Evolutionary conservation across 495 filamentous ascomycete genomes (phyloP), one percentile per base, ranked within the genome.

Genomic region (Daldinia childiae): DNA sequence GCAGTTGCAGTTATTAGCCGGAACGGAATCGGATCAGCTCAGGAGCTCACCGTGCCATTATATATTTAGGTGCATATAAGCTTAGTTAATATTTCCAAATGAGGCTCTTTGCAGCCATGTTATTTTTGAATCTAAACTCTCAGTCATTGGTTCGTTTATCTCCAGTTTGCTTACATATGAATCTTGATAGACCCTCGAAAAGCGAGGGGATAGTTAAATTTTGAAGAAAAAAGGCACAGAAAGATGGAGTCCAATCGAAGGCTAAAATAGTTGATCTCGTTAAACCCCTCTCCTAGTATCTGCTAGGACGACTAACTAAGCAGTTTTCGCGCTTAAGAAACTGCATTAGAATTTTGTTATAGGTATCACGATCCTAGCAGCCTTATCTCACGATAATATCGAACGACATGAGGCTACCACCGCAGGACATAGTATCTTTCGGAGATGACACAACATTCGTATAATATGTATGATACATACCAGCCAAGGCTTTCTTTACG

Each of bases 11-110:
- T 45, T 21, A 39, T 34, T 24, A 27, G 32, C 50, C 26, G 45
- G 30, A 48, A 50, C 58, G 17, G 15, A 11, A 29, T 26, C 30
- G 17, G 17, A 12, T 6, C 60, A 63, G 30, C 19, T 26, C 15
- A 6, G 48, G 60, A 63, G 60, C 15, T 63, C 17, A 8, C 21
- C 32, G 43, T 15, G 32, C 11, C 50, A 29, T 39, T 50, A 36
- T 63, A 63, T 36, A 36, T 52, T 63, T 54, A 38, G 41, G 19
- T 54, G 36, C 48, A 26, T 63, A 54, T 21, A 48, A 54, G 32
- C 48, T 63, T n/a, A 32, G 50, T 30, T 54, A 30, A 54, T 54
- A 54, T 54, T 6, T 15, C 26, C 26, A 30, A 36, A 34, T 11
- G 45, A 45, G 34, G 59, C 59, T 52, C 45, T 50, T 51, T 27